phyloP scores from a whole-genome alignment of 2,329 filamentous ascomycete genomes.

The Phaeosphaeriaceae sp. region DNA sequence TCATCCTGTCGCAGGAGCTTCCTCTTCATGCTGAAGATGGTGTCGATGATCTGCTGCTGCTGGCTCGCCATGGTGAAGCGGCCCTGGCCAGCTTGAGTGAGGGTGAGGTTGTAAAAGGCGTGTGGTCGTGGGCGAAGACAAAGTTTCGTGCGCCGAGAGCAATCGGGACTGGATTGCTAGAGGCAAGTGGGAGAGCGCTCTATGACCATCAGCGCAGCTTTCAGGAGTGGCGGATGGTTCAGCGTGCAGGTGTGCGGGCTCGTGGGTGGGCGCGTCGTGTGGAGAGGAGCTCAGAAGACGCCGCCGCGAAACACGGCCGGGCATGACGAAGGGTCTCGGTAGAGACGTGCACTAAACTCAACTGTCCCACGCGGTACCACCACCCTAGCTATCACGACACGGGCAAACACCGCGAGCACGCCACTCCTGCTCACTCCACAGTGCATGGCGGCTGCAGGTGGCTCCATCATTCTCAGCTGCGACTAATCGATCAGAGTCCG shows the following conservation, averaged over 20 bases:
- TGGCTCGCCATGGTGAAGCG: slow-evolving; percentile 46
- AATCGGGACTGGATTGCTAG: background rate
- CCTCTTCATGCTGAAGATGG: slow-evolving; percentile 50
- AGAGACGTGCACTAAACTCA: background rate
- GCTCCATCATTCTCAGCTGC: background rate
- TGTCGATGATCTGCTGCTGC: slow-evolving; percentile 50
- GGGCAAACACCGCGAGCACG: background rate
- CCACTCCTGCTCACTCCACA: background rate
- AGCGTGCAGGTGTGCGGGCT: background rate
- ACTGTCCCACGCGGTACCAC: background rate
- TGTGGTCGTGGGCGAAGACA: background rate
- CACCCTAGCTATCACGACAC: background rate
- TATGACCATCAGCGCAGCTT: background rate
- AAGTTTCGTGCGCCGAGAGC: background rate
- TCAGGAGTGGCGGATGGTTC: background rate
- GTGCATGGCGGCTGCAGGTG: background rate
- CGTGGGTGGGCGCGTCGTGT: background rate
- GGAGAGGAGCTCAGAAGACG: background rate
- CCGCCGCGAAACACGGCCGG: background rate
- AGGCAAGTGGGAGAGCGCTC: background rate
- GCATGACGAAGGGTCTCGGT: background rate
- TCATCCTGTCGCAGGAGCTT: slow-evolving; percentile 44
- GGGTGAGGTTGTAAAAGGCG: slow-evolving; percentile 19
- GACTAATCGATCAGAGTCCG: background rate
- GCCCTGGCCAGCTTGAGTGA: slow-evolving; percentile 21